Evolutionary conservation across 2,329 filamentous ascomycete genomes (phyloP), one percentile per base, ranked within the genome.

Genomic region (Xylariaceae sp.): DNA sequence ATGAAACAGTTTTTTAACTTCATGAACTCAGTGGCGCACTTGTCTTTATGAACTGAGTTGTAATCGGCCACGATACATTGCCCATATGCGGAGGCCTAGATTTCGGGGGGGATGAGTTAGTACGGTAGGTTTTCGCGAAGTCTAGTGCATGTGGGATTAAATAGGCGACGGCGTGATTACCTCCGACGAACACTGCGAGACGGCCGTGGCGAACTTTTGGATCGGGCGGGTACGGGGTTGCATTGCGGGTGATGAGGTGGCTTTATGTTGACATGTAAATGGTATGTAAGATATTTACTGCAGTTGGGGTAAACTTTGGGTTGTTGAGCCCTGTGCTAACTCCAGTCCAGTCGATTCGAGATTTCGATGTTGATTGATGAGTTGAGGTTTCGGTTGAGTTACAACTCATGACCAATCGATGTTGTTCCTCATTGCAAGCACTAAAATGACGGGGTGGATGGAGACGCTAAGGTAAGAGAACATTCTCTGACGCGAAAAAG

Each of bases 21-120:
- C 71, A 94, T 76, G 64, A 99, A 97, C 67, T 96, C 91, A 55
- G 83, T 84, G 3, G 80, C 78, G 67, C 94, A 99, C 77, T 94
- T 94, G 68, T 96, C 89, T 68, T 95, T 95, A 64, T 91, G 82
- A 2, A 96, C 83, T 3, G 90, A 83, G 68, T 92, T 92, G 73
- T 95, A 97, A 68, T 97, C 92, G 40, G 84, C 83, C 49, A 92
- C 81, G 60, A 99, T 85, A 70, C 94, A 99, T 76, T 91, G 91
- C 62, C 92, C 94, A 67, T 97, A 99, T 9, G 82, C 77, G 2
- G 89, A 79, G 50, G 89, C 87, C 92, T 97, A 31, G 29, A 32
- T n/a, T 6, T n/a, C 2, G 19, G 2, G 8, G 2, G 26, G 29
- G 19, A 51, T 37, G 11, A 44, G 19, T 35, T 45, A 37, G 35